These are phyloP conservation scores for Scheffersomyces stambukii DNA, from an alignment of 1,139 yeast species.

Conservation along the genomic window DNA sequence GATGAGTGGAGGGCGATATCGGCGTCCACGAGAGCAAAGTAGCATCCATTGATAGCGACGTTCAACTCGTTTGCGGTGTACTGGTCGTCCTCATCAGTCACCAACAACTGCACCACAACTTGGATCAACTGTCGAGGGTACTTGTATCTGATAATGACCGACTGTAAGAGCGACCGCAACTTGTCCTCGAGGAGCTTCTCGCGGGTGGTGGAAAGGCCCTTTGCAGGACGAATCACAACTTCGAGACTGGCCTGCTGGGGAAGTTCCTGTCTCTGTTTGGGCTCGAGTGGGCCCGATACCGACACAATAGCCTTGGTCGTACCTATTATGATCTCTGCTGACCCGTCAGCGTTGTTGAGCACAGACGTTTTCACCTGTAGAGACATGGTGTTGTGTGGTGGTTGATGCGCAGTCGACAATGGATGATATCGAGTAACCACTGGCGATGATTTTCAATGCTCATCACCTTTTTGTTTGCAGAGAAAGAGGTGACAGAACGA, in stretches of 20 bases:
- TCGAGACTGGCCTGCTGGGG: slow-evolving; percentile 80
- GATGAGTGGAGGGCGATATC: slow-evolving; percentile 66
- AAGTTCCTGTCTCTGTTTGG: slow-evolving; percentile 76
- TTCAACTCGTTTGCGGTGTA: slow-evolving; percentile 55
- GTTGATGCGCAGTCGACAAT: not conserved
- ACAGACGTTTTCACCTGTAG: slow-evolving; percentile 25
- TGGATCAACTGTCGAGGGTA: slow-evolving; percentile 86
- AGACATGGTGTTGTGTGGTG: slow-evolving; percentile 9
- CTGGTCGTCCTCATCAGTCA: slow-evolving; percentile 29
- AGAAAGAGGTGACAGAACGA: not conserved
- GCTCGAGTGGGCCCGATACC: slow-evolving; percentile 89
- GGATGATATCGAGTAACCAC: not conserved
- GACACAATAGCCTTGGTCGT: slow-evolving; percentile 59
- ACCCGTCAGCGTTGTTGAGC: slow-evolving; percentile 71
- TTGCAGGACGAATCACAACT: slow-evolving; percentile 73
- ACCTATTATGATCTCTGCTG: slow-evolving; percentile 47
- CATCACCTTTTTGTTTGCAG: no score
- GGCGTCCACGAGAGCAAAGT: slow-evolving; percentile 73
- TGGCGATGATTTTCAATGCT: slow-evolving; percentile 1
- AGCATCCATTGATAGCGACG: slow-evolving; percentile 68
- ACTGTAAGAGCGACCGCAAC: slow-evolving; percentile 56
- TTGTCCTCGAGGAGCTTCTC: slow-evolving; percentile 76
- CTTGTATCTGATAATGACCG: slow-evolving; percentile 58
- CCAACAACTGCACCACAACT: slow-evolving; percentile 76
- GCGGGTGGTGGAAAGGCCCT: slow-evolving; percentile 72